Evolutionary conservation across 2,329 filamentous ascomycete genomes (phyloP), one percentile per base, ranked within the genome.

Genomic region (Calonectria pauciramosa): DNA sequence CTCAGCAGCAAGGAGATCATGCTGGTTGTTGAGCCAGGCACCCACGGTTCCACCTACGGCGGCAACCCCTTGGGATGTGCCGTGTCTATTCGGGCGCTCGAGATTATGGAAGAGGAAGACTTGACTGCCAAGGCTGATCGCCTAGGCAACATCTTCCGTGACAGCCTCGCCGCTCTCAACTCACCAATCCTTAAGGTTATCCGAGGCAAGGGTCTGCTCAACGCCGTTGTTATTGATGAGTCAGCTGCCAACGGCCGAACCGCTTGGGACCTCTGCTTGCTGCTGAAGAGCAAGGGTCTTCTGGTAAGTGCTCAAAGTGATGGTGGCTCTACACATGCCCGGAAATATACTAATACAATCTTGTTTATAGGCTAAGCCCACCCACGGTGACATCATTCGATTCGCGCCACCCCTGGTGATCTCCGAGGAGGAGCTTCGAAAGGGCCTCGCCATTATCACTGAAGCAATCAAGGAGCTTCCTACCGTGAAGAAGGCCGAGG

Each of bases 41-140:
- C 97, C 32, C 97, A 99, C 86, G 97, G 97, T 64, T 98, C 95
- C 52, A 99, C 97, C n/a, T 99, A 99, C 83, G 97, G 97, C 75
- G 97, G 97, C 66, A 99, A 99, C 87, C 97, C 97, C 23, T 90
- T 99, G 16, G 97, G 96, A 30, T 99, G 96, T 80, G 97, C 97
- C 49, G 95, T 99, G 36, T 97, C 96, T 30, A 98, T 99, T 83
- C 94, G 96, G 76, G 97, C 97, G 26, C 90, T 99, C 56, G 96
- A 99, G 89, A 91, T 99, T 70, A 93, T 99, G 80, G 92, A 96
- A 82, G 97, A 99, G 84, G 96, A 98, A 87, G 90, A 95, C 77
- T 92, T 99, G 87, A 94, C 95, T 30, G 93, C 94, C 83, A 93
- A 93, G 71, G 96, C 97, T 4, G 93, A 98, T 85, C 89, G 89